Percentiles rank a stretch among this genome's conserved stretches.
These are phyloP conservation scores for Sextonia rubra DNA, from an alignment of 164 flowering plant species.

Conservation along the genomic window DNA sequence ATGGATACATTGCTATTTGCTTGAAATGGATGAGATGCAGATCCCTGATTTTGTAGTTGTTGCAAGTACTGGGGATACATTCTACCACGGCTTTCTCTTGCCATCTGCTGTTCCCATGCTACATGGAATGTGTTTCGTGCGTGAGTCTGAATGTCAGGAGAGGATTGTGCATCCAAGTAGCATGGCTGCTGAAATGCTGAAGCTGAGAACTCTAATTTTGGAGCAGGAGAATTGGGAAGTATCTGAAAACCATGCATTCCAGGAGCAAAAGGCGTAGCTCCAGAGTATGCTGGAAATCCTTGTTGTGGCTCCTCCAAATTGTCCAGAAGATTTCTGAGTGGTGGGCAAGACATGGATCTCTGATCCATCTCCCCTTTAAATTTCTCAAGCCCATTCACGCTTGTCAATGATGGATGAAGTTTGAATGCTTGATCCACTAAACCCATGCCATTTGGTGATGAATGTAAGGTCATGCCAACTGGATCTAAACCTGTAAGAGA, in stretches of 20 bases:
- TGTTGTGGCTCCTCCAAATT: background rate
- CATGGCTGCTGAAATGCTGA: slow-evolving; percentile 39
- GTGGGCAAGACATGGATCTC: background rate
- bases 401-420: slow-evolving; percentile 6
- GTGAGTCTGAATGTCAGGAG: slow-evolving; percentile 33
- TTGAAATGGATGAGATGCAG: slow-evolving; percentile 28
- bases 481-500: slow-evolving; percentile 17
- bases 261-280: slow-evolving; percentile 24
- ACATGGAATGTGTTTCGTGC: slow-evolving; percentile 30
- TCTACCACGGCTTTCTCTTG: slow-evolving; percentile 32
- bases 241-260: slow-evolving; percentile 27
- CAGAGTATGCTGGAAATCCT: background rate
- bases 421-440: slow-evolving; percentile 13
- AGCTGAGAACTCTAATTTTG: slow-evolving; percentile 31
- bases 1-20: slow-evolving; percentile 17
- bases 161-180: slow-evolving; percentile 30
- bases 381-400: slow-evolving; percentile 13
- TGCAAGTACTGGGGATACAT: slow-evolving; percentile 50
- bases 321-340: background rate
- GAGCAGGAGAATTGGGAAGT: slow-evolving; percentile 23
- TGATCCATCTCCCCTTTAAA: slow-evolving; percentile 10
- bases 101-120: slow-evolving; percentile 32
- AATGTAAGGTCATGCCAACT: slow-evolving; percentile 4
- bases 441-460: slow-evolving; percentile 24
- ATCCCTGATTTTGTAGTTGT: slow-evolving; percentile 29